Evolutionary conservation across 805 yeast genomes (phyloP).

Genomic region (Candida manassasensis): DNA sequence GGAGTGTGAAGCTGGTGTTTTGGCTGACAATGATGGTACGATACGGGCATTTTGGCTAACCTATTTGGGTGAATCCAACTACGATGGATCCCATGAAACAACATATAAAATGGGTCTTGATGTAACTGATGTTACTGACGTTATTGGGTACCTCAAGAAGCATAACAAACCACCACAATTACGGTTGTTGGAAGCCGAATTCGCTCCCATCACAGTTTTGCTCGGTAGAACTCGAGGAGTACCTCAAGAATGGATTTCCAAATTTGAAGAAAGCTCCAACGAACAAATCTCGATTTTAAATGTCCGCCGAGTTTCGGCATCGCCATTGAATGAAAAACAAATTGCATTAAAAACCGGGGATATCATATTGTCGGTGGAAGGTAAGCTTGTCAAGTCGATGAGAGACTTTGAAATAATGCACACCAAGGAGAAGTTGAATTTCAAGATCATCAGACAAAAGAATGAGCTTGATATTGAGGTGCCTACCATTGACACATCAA

Average conservation of each 20-base stretch:
- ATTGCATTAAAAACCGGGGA: constrained; percentile 60
- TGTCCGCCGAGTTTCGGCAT: constrained; percentile 62
- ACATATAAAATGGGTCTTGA: constrained; percentile 74
- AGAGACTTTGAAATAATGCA: constrained; percentile 58
- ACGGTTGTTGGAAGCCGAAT: constrained; percentile 75
- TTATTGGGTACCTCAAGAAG: constrained; percentile 51
- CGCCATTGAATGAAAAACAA: constrained; percentile 21
- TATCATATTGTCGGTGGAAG: constrained; percentile 68
- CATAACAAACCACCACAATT: constrained; percentile 46
- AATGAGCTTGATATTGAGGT: constrained; percentile 56
- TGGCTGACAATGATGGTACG: constrained; percentile 73
- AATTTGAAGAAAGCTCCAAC: constrained; percentile 55
- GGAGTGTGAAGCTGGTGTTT: constrained; percentile 75
- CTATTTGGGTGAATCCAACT: constrained; percentile 68
- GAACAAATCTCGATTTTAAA: constrained; percentile 71
- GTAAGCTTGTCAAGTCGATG: constrained; percentile 56
- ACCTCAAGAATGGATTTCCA: constrained; percentile 73
- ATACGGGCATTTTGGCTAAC: constrained; percentile 84
- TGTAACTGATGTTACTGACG: constrained; percentile 56
- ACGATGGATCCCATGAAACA: constrained; percentile 49
- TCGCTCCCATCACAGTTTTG: constrained; percentile 59
- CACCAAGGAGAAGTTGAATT: constrained; percentile 39
- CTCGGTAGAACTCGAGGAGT: constrained; percentile 87
- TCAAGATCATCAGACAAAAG: constrained; percentile 71
- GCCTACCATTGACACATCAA: constrained; percentile 57